Evolutionary conservation across 371 early-diverging fungal species (phyloP).

Genomic region (Mortierella sp.): DNA sequence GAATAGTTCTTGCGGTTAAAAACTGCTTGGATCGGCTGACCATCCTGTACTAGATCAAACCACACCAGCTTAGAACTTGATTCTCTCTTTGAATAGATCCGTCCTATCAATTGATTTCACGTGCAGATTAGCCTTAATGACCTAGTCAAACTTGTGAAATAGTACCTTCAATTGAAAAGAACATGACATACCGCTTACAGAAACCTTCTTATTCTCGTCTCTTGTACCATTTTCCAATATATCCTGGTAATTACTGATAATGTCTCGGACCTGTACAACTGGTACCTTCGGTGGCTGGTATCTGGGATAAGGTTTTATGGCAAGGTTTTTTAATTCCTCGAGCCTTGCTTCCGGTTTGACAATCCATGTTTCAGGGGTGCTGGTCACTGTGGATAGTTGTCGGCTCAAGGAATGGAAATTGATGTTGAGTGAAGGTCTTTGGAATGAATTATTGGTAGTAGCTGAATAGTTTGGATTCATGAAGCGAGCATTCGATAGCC

Average conservation of each 20-base stretch:
- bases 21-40: slow-evolving; percentile 75
- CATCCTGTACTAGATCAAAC: slow-evolving; percentile 77
- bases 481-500: slow-evolving; percentile 5
- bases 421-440: not conserved
- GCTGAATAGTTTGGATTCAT: not conserved
- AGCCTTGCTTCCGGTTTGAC: slow-evolving; percentile 35
- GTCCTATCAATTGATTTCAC: slow-evolving; percentile 60
- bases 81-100: slow-evolving; percentile 74
- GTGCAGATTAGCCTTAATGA: not conserved
- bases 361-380: slow-evolving; percentile 1
- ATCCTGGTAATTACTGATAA: slow-evolving; percentile 30
- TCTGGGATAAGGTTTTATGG: slow-evolving; percentile 45
- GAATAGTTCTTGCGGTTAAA: slow-evolving; percentile 64
- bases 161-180: not conserved
- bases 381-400: slow-evolving; percentile 4
- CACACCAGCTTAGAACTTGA: slow-evolving; percentile 82
- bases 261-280: slow-evolving; percentile 21
- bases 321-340: slow-evolving; percentile 25
- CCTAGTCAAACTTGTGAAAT: not conserved
- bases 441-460: not conserved
- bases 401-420: not conserved
- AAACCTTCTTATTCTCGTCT: slow-evolving; percentile 31
- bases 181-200: slow-evolving; percentile 25
- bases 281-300: slow-evolving; percentile 31
- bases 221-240: slow-evolving; percentile 29